These are phyloP conservation scores for Coleophoma cylindrospora DNA, from an alignment of 2,329 filamentous ascomycete species.

Conservation along the genomic window DNA sequence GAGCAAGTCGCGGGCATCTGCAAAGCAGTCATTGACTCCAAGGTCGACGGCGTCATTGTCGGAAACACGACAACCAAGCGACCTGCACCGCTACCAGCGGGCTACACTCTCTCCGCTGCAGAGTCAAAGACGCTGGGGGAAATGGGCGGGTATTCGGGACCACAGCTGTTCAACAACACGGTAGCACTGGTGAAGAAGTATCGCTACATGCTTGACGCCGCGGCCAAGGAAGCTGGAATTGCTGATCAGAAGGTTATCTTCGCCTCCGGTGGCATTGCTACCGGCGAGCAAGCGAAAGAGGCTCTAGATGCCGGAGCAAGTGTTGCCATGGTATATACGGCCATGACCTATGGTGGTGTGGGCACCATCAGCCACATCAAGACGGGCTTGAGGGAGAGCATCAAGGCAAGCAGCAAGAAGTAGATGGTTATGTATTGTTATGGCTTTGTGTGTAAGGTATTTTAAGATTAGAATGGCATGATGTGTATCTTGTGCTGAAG, in stretches of 20 bases:
- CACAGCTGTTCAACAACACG: slow-evolving; percentile 79
- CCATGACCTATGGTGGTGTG: slow-evolving; percentile 57
- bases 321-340: slow-evolving; percentile 89
- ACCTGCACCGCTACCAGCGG: slow-evolving; percentile 62
- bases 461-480: no score
- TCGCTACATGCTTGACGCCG: slow-evolving; percentile 57
- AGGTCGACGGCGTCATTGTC: slow-evolving; percentile 92
- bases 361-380: slow-evolving; percentile 63
- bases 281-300: slow-evolving; percentile 75
- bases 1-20: slow-evolving; percentile 85
- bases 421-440: no score
- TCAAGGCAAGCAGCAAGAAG: slow-evolving; percentile 2
- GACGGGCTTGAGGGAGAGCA: slow-evolving; percentile 47
- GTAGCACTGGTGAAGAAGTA: slow-evolving; percentile 76
- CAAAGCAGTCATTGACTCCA: slow-evolving; percentile 74
- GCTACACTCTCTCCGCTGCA: slow-evolving; percentile 55
- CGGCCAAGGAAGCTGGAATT: slow-evolving; percentile 1
- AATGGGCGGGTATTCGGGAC: slow-evolving; percentile 85
- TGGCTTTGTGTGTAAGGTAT: no score
- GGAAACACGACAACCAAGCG: slow-evolving; percentile 93
- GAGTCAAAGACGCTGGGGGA: slow-evolving; percentile 69
- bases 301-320: slow-evolving; percentile 85
- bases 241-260: slow-evolving; percentile 72
- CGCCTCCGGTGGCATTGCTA: slow-evolving; percentile 88
- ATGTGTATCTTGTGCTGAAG: no score